Base-by-base conservation (phyloP, 306 rosid genomes). In the Dryas alaskensis region DNA sequence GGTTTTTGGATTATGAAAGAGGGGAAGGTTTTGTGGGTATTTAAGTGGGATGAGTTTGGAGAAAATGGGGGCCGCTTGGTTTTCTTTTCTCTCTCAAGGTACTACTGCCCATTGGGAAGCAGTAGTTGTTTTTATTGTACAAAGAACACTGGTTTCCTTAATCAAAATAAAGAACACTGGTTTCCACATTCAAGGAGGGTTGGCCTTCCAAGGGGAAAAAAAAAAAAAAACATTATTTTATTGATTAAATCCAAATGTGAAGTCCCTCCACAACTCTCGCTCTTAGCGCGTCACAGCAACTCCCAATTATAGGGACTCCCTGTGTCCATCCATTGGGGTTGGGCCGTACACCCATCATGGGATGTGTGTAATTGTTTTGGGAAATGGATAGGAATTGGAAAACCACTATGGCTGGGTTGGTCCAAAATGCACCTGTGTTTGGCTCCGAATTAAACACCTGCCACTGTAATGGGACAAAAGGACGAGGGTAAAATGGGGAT, bases 161-260 rank as follows among this genome's bases (percentile, higher is more conserved):
- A 19, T 19, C 8, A 10, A 7, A 61, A 43, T 1, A 17, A 77
- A 25, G 55, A 79, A 79, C 82, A 83, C 78, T 78, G 90, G 92
- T 84, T 90, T 90, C 85, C 83, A 78, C 67, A 69, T 75, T 86
- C 78, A 69, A 80, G 86, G 83, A 78, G 87, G 71, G 77, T 80
- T 79, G 72, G 60, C 73, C 59, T 72, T 17, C 81, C 22, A 22
- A 22, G 22, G 22, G 22, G 0, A 22, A 31, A 31, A 31, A 31
- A 27, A 27, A 27, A 27, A 27, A 31, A 31, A 31, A n/a, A 1
- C 10, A 3, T 13, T 8, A 6, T 7, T 55, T 40, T 19, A 31
- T 55, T n/a, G 6, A 43, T 52, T 44, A 12, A 72, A n/a, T 19
- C n/a, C 14, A 1, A 44, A 8, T 50, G 11, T 19, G 10, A 14